These are phyloP conservation scores for Colletotrichum cuscutae DNA, from an alignment of 2,329 filamentous ascomycete species.

Conservation along the genomic window DNA sequence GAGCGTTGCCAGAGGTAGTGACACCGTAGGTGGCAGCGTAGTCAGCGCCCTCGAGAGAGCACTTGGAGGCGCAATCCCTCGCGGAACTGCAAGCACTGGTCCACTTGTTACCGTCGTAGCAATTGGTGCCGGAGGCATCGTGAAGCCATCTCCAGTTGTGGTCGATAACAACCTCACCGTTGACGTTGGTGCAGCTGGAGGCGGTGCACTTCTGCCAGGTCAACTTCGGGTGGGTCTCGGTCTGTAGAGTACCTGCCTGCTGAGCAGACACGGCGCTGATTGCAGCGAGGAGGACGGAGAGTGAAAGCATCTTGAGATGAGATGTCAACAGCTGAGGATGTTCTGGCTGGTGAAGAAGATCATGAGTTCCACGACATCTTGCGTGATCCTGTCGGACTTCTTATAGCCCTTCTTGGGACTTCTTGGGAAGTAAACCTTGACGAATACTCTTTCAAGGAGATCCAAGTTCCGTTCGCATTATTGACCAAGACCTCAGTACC, in stretches of 20 bases:
- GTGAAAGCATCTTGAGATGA: constrained; percentile 14
- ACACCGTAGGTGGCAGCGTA: constrained; percentile 65
- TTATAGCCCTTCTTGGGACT: neutral
- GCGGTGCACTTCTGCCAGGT: constrained; percentile 63
- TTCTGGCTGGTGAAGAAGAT: neutral
- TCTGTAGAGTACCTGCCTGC: constrained; percentile 58
- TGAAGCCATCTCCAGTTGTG: constrained; percentile 73
- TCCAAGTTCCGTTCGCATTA: neutral
- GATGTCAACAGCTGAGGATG: neutral
- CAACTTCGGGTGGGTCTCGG: constrained; percentile 64
- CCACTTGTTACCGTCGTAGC: constrained; percentile 64
- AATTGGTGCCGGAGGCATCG: constrained; percentile 58
- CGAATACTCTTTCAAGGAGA: neutral
- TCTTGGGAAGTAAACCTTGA: neutral
- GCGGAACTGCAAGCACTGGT: constrained; percentile 51
- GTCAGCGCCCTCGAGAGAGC: constrained; percentile 64
- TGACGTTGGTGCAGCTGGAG: constrained; percentile 60
- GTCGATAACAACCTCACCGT: constrained; percentile 64
- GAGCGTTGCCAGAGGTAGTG: constrained; percentile 58
- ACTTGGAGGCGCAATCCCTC: constrained; percentile 57
- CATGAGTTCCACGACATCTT: neutral
- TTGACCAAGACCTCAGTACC: neutral
- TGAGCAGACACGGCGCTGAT: constrained; percentile 51
- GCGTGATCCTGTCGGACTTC: neutral
- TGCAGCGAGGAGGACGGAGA: constrained; percentile 52